A percentile compares a stretch with the other conserved stretches of the same genome.
These are phyloP conservation scores for Aspergillus luchuensis DNA, from an alignment of 2,329 filamentous ascomycete genomes.

Conservation along the genomic window DNA sequence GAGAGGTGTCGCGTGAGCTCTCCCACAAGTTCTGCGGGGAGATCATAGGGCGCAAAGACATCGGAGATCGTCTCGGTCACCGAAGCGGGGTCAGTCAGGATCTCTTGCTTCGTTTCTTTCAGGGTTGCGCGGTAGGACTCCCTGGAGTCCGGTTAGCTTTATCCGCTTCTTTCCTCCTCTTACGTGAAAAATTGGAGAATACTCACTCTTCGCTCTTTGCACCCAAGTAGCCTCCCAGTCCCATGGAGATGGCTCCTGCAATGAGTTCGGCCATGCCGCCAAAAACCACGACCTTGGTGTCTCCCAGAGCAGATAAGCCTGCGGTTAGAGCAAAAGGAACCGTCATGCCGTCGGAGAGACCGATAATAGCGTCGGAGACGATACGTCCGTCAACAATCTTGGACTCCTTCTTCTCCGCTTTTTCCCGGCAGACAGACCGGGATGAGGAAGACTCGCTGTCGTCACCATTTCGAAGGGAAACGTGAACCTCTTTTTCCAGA, in stretches of 20 bases:
- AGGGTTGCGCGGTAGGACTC: constrained; percentile 45
- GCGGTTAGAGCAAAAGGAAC: constrained; percentile 79
- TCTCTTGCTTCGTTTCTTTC: constrained; percentile 38
- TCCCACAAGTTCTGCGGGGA: constrained; percentile 38
- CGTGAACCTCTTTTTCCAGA: constrained; percentile 31
- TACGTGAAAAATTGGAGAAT: background rate
- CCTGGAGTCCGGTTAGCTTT: constrained; percentile 20
- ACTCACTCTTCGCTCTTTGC: constrained; percentile 51
- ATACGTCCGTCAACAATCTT: constrained; percentile 40
- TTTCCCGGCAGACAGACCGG: constrained; percentile 10
- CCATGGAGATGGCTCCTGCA: constrained; percentile 76
- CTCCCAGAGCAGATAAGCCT: constrained; percentile 63
- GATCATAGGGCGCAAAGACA: constrained; percentile 44
- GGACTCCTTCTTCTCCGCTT: constrained; percentile 27
- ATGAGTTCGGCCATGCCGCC: constrained; percentile 75
- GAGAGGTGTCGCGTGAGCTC: constrained; percentile 41
- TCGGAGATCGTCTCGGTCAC: constrained; percentile 37
- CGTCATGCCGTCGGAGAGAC: constrained; percentile 75
- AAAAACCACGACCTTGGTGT: constrained; percentile 67
- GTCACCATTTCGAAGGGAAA: constrained; percentile 19
- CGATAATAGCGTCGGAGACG: constrained; percentile 67
- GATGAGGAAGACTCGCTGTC: constrained; percentile 21
- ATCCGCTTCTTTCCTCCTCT: background rate
- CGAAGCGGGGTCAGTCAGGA: constrained; percentile 33
- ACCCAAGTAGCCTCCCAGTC: constrained; percentile 71